Conservation (phyloP, 305 asterid genomes). For the Solanum hybrid region DNA sequence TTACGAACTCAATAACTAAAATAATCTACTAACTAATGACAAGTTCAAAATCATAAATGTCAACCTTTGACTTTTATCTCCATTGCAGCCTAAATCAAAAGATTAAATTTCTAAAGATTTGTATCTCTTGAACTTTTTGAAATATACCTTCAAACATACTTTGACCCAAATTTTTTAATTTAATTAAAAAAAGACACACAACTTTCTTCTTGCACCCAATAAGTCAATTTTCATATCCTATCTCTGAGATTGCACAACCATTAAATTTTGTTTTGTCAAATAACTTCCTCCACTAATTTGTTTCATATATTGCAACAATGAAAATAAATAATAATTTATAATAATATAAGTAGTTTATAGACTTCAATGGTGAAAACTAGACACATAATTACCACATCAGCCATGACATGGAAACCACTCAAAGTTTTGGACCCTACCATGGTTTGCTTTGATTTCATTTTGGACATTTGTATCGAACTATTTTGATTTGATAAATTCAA, state of each 20-base stretch:
- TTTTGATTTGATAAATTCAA: too few species aligned
- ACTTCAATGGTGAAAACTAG: neutral
- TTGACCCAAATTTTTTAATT: neutral
- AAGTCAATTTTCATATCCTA: neutral
- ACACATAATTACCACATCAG: constrained; percentile 9
- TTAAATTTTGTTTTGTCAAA: neutral
- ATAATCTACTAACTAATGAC: too few species aligned
- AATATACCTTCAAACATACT: neutral
- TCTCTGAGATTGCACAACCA: neutral
- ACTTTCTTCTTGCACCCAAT: neutral
- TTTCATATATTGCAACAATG: neutral
- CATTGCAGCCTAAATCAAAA: too few species aligned
- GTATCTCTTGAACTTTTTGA: neutral
- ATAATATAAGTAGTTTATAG: neutral
- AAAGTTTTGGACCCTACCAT: neutral
- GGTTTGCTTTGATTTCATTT: neutral
- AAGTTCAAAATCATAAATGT: too few species aligned
- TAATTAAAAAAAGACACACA: neutral
- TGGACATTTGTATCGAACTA: neutral
- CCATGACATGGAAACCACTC: constrained; percentile 33
- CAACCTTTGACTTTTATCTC: neutral
- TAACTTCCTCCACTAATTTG: too few species aligned
- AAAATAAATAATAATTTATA: neutral
- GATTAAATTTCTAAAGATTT: too few species aligned
- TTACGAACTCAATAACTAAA: too few species aligned